These are phyloP conservation scores for Polytrichum commune DNA, from an alignment of 225 moss, liverwort and hornwort species.

Conservation along the genomic window DNA sequence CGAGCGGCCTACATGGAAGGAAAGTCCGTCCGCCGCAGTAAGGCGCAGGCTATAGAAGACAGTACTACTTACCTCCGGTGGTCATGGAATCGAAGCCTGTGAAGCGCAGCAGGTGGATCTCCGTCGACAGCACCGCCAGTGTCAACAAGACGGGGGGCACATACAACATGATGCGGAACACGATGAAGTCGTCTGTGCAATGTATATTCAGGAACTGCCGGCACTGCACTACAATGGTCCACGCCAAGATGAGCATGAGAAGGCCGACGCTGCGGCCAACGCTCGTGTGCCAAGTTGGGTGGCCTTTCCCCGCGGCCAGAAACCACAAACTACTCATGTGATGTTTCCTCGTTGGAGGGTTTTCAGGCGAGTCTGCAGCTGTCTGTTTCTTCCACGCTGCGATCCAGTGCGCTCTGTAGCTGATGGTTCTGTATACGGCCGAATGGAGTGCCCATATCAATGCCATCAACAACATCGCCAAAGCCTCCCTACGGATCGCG, in stretches of 20 bases:
- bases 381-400: background rate
- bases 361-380: too few relatives aligned
- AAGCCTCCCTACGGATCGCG: background rate
- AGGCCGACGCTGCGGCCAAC: background rate
- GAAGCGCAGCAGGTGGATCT: background rate
- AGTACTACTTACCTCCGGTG: too few relatives aligned
- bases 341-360: background rate
- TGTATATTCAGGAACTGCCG: background rate
- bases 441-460: background rate
- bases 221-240: background rate
- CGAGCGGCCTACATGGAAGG: too few relatives aligned
- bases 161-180: background rate
- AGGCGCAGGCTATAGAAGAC: too few relatives aligned
- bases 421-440: background rate
- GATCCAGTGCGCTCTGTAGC: background rate
- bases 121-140: background rate
- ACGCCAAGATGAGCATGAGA: background rate
- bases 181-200: background rate
- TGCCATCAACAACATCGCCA: background rate
- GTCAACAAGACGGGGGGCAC: background rate
- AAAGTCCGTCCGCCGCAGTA: too few relatives aligned
- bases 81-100: too few relatives aligned
- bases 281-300: background rate
- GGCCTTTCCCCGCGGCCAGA: background rate
- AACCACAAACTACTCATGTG: background rate